These are phyloP conservation scores for Cytospora chrysosperma DNA, from an alignment of 2,329 filamentous ascomycete genomes.

Conservation along the genomic window DNA sequence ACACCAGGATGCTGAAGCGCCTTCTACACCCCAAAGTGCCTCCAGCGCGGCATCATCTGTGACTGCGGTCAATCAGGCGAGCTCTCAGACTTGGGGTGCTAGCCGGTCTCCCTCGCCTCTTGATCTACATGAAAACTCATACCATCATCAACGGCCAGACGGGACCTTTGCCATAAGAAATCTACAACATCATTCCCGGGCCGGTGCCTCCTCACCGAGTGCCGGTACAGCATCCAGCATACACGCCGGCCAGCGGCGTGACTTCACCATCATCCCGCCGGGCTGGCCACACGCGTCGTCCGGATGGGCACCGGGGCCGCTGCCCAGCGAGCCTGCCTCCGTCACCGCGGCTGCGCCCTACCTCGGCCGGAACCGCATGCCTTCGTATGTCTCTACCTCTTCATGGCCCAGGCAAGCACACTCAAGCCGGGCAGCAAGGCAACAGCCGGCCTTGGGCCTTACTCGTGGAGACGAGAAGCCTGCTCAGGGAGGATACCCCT, in stretches of 20 bases:
- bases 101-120: background rate
- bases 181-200: background rate
- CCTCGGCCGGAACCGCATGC: too few species aligned
- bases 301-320: too few species aligned
- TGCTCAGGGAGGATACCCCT: too few species aligned
- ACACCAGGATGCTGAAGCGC: too few species aligned
- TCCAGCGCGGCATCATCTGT: background rate
- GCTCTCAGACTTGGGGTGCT: background rate
- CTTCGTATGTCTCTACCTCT: too few species aligned
- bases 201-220: background rate
- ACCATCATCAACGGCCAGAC: background rate
- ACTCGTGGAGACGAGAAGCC: too few species aligned
- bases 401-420: too few species aligned
- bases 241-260: background rate
- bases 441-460: too few species aligned
- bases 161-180: background rate
- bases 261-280: background rate
- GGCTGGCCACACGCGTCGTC: background rate
- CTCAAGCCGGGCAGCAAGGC: too few species aligned
- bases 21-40: too few species aligned
- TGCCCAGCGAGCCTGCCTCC: too few species aligned
- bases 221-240: background rate
- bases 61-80: background rate
- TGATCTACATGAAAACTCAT: background rate
- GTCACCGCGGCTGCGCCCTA: too few species aligned